Evolutionary conservation across 345 rosid genomes (phyloP).

Genomic region (Aegle marmelos): DNA sequence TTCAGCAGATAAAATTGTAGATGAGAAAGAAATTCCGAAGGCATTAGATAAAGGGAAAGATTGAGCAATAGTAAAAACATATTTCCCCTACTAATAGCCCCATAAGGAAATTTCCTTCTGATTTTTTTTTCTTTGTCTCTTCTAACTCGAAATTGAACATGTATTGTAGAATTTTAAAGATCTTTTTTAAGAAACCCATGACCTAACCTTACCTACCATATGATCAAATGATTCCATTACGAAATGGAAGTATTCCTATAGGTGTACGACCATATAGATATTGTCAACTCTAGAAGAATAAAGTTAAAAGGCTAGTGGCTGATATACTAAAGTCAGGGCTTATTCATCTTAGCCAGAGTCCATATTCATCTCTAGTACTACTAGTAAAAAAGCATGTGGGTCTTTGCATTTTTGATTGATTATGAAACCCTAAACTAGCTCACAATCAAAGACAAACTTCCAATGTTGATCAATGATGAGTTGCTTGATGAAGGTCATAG

Average conservation of each 20-base stretch:
- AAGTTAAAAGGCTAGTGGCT: background rate
- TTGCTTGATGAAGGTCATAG: no score
- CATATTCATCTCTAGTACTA: background rate
- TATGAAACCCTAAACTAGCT: background rate
- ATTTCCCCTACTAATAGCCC: no score
- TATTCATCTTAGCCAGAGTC: background rate
- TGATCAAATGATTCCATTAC: background rate
- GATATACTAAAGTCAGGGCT: background rate
- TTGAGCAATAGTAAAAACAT: background rate
- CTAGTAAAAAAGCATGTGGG: background rate
- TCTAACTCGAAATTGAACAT: no score
- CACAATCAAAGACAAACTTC: background rate
- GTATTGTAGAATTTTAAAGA: no score
- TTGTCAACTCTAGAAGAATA: background rate
- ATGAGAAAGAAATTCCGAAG: background rate
- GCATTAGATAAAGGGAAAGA: background rate
- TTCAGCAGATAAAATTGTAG: background rate
- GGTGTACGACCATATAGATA: background rate
- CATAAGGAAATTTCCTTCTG: no score
- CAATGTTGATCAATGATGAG: no score
- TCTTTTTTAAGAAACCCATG: no score
- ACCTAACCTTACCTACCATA: background rate
- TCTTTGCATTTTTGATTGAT: background rate
- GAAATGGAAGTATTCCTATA: background rate
- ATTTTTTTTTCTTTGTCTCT: no score